These are phyloP conservation scores for Xylariaceae sp. DNA, from an alignment of 2,329 filamentous ascomycete species.

Conservation along the genomic window DNA sequence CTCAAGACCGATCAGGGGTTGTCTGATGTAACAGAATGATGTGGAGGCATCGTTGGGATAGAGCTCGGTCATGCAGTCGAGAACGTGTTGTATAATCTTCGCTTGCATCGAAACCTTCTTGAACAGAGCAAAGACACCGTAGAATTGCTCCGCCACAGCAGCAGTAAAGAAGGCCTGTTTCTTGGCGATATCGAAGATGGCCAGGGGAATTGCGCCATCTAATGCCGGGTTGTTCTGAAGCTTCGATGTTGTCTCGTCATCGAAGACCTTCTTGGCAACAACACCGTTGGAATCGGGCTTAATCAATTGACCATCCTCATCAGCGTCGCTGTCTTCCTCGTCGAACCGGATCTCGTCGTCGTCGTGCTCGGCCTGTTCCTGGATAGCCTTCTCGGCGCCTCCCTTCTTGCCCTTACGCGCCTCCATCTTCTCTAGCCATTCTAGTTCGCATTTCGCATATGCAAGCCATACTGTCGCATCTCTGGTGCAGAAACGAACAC, in stretches of 20 bases:
- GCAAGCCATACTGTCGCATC: constrained; percentile 76
- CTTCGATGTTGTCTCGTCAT: constrained; percentile 41
- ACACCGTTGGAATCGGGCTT: constrained; percentile 42
- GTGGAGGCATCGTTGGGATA: constrained; percentile 59
- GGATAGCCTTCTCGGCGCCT: constrained; percentile 41
- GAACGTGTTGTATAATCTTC: constrained; percentile 67
- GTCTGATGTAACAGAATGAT: constrained; percentile 64
- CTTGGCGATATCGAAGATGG: constrained; percentile 82
- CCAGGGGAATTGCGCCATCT: constrained; percentile 87
- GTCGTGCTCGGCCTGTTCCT: constrained; percentile 50
- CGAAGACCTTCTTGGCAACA: constrained; percentile 40
- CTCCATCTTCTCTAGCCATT: constrained; percentile 79
- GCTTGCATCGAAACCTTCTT: constrained; percentile 57
- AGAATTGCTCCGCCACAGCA: constrained; percentile 68
- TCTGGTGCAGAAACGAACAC: constrained; percentile 79
- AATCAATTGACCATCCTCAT: constrained; percentile 37
- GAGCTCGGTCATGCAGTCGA: constrained; percentile 56
- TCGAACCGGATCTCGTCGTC: constrained; percentile 42
- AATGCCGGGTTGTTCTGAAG: constrained; percentile 75
- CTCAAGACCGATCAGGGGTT: constrained; percentile 62
- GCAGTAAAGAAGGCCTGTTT: constrained; percentile 68
- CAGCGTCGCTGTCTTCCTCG: constrained; percentile 41
- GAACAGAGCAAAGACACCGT: constrained; percentile 71
- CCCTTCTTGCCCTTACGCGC: constrained; percentile 54
- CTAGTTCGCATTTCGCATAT: constrained; percentile 87